These are phyloP conservation scores for Podila minutissima DNA, from an alignment of 192 early-diverging fungal genomes.

Conservation along the genomic window DNA sequence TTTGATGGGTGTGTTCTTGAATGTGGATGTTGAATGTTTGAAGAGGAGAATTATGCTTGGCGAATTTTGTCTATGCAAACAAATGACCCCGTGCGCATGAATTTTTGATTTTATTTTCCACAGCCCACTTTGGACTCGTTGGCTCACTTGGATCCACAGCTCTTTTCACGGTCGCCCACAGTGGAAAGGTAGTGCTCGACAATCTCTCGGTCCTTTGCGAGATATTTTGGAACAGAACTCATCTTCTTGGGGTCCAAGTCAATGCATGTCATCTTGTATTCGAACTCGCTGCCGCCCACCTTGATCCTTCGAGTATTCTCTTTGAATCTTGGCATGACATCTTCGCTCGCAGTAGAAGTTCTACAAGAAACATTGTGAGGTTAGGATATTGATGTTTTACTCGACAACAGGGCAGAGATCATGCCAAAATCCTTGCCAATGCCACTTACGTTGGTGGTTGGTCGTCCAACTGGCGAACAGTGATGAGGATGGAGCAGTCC, in stretches of 20 bases:
- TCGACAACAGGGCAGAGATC: no score
- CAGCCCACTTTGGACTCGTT: no score
- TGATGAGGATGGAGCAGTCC: constrained; percentile 78
- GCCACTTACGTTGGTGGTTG: not conserved
- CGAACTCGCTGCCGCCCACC: constrained; percentile 19
- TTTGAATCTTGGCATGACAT: not conserved
- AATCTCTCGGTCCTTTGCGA: constrained; percentile 63
- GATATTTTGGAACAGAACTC: constrained; percentile 64
- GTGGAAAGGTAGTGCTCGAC: constrained; percentile 51
- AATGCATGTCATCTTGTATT: constrained; percentile 65
- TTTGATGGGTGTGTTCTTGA: no score
- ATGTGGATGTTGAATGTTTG: no score
- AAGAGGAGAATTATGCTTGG: no score
- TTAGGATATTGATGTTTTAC: no score
- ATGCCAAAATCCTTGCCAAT: not conserved
- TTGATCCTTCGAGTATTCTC: constrained; percentile 8
- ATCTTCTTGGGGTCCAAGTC: constrained; percentile 81
- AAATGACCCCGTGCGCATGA: no score
- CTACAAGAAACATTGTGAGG: not conserved
- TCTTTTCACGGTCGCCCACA: constrained; percentile 23
- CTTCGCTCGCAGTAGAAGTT: not conserved
- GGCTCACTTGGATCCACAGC: constrained; percentile 9
- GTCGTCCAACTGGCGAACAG: constrained; percentile 38
- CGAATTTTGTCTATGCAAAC: no score
- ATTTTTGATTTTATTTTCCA: no score